A percentile compares a stretch with the other conserved stretches of the same genome.
Evolutionary conservation across 805 yeast species (phyloP).

Genomic region (Debaryomyces maramus): DNA sequence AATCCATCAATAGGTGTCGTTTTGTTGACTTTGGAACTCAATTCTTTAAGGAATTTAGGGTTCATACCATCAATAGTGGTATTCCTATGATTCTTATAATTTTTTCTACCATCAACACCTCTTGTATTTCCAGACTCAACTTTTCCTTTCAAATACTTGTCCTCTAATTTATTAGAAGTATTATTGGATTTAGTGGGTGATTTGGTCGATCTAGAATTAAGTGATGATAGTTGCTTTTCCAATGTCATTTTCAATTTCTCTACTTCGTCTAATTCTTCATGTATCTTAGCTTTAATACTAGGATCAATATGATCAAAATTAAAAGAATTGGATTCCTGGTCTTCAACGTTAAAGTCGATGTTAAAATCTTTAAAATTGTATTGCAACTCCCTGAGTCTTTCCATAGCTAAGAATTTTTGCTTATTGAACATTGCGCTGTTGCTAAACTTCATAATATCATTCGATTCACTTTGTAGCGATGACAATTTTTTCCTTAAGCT

Average conservation of each 20-base stretch:
- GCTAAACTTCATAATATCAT: slow-evolving; percentile 71
- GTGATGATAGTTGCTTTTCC: slow-evolving; percentile 32
- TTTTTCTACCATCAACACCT: slow-evolving; percentile 14
- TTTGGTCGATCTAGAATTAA: slow-evolving; percentile 11
- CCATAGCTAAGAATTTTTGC: slow-evolving; percentile 66
- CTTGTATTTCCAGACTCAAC: slow-evolving; percentile 16
- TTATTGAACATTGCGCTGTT: slow-evolving; percentile 57
- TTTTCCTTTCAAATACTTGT: slow-evolving; percentile 47
- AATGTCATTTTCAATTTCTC: slow-evolving; percentile 41
- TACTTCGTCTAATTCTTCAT: slow-evolving; percentile 43
- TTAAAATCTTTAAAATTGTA: slow-evolving; percentile 63
- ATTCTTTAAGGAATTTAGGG: slow-evolving; percentile 54
- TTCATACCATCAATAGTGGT: slow-evolving; percentile 41
- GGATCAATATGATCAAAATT: slow-evolving; percentile 29
- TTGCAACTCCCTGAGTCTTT: slow-evolving; percentile 70
- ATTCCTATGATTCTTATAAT: slow-evolving; percentile 30
- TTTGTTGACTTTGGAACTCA: slow-evolving; percentile 49
- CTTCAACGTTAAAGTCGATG: slow-evolving; percentile 45
- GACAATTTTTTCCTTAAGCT: slow-evolving; percentile 57
- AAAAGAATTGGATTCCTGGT: slow-evolving; percentile 15
- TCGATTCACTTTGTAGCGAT: slow-evolving; percentile 68
- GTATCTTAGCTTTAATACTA: slow-evolving; percentile 34
- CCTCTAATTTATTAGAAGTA: slow-evolving; percentile 38
- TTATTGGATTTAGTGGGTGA: slow-evolving; percentile 13
- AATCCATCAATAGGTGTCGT: slow-evolving; percentile 34